Percentiles rank a stretch among this genome's conserved stretches.
Evolutionary conservation across 2,329 filamentous ascomycete genomes (phyloP).

Genomic region (Pyricularia sp.): DNA sequence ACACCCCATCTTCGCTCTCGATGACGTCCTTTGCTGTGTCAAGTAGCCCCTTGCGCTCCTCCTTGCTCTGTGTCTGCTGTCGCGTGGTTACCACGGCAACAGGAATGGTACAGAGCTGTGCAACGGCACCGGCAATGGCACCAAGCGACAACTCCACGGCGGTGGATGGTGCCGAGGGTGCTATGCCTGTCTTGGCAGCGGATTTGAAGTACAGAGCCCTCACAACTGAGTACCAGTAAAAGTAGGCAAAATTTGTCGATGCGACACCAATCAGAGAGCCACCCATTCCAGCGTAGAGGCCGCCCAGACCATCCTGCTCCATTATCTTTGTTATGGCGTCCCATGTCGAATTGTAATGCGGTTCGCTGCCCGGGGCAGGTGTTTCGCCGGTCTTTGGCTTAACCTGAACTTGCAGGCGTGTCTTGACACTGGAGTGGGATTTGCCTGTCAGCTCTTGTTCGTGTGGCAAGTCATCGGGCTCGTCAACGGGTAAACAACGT

Average conservation of each 20-base stretch:
- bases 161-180: constrained; percentile 44
- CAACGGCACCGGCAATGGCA: constrained; percentile 76
- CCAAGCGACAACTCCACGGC: constrained; percentile 73
- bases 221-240: constrained; percentile 95
- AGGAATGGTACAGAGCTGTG: constrained; percentile 92
- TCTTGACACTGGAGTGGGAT: constrained; percentile 64
- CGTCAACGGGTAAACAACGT: constrained; percentile 23
- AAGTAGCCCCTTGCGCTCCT: constrained; percentile 71
- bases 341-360: constrained; percentile 75
- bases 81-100: constrained; percentile 91
- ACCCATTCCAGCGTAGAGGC: constrained; percentile 80
- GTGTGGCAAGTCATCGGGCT: neutral
- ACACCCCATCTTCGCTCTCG: constrained; percentile 76
- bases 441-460: neutral
- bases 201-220: constrained; percentile 63
- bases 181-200: constrained; percentile 23
- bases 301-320: constrained; percentile 62
- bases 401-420: constrained; percentile 86
- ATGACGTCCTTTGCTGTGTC: constrained; percentile 84
- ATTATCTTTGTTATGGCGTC: constrained; percentile 82
- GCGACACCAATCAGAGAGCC: constrained; percentile 83
- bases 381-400: constrained; percentile 42
- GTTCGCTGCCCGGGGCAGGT: constrained; percentile 34
- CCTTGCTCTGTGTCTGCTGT: constrained; percentile 83
- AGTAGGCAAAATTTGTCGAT: constrained; percentile 98